Percentiles rank a stretch among this genome's conserved stretches.
These are phyloP conservation scores for Hortiboletus campestris DNA, from an alignment of 768 basidiomycete genomes.

Conservation along the genomic window DNA sequence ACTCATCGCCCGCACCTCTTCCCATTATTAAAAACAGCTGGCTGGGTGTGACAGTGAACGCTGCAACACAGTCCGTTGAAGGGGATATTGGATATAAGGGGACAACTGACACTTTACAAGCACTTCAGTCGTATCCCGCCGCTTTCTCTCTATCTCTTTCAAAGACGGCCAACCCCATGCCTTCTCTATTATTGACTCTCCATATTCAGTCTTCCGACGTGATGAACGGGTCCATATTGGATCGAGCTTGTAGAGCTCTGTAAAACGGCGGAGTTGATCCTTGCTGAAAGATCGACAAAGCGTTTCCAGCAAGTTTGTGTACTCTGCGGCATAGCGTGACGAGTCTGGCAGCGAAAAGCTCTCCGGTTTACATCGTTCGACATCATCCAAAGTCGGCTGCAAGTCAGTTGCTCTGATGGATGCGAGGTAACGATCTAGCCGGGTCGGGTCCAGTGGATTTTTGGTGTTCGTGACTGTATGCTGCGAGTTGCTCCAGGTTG, in stretches of 20 bases:
- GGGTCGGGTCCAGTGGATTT: slow-evolving; percentile 41
- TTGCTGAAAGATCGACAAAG: slow-evolving; percentile 63
- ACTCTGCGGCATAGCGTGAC: slow-evolving; percentile 49
- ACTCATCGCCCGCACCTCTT: slow-evolving; percentile 44
- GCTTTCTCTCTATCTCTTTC: slow-evolving; percentile 47
- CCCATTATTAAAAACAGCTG: slow-evolving; percentile 73
- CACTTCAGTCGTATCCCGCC: slow-evolving; percentile 49
- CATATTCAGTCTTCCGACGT: slow-evolving; percentile 41
- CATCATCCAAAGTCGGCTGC: slow-evolving; percentile 55
- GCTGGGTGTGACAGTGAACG: slow-evolving; percentile 51
- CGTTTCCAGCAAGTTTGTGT: slow-evolving; percentile 49
- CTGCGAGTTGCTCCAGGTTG: slow-evolving; percentile 1
- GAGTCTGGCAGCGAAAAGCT: slow-evolving; percentile 40
- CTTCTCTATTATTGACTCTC: slow-evolving; percentile 56
- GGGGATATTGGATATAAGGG: background rate
- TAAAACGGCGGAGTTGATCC: slow-evolving; percentile 56
- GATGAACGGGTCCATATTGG: slow-evolving; percentile 32
- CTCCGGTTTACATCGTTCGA: slow-evolving; percentile 55
- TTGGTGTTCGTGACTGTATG: background rate
- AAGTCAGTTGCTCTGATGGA: slow-evolving; percentile 44
- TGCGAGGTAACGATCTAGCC: slow-evolving; percentile 57
- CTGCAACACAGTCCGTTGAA: slow-evolving; percentile 35
- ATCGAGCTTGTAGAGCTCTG: slow-evolving; percentile 46
- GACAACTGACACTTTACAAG: slow-evolving; percentile 43
- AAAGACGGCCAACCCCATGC: slow-evolving; percentile 71